Evolutionary conservation across 2,329 filamentous ascomycete genomes (phyloP), one percentile per base, ranked within the genome.

Genomic region (Trichoderma cornu-damae): DNA sequence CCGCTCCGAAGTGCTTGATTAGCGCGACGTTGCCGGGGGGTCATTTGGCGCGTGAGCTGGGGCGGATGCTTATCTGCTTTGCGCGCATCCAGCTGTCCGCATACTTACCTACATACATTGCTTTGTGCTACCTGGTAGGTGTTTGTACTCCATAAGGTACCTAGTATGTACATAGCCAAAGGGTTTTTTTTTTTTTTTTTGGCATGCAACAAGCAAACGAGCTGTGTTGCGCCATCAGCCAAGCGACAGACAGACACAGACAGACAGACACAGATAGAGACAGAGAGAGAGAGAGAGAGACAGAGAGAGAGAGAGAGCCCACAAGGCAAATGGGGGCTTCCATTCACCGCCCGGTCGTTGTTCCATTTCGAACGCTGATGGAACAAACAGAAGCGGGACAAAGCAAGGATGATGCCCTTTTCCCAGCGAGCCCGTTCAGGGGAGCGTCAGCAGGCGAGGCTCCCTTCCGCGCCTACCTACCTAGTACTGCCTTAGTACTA

Each of bases 31-130:
- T 26, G 34, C 40, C 18, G 26, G 44, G 26, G 44, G 53, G 43
- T 47, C 51, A 46, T 32, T 49, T 57, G 53, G 53, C 53, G 53
- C 53, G 53, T 57, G 44, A 57, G 44, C 43, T 49, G 34, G 43
- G 32, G 49, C 16, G 24, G 42, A n/a, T 37, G 51, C 42, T 44
- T 53, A 28, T 2, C 34, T 30, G 28, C n/a, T 24, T 30, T 46
- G 44, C 44, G 44, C 18, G 28, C 28, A 30, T 16, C 20, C 14
- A 46, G 42, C 24, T 30, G 42, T n/a, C n/a, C n/a, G n/a, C n/a
- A n/a, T n/a, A n/a, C n/a, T n/a, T n/a, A n/a, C n/a, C n/a, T n/a
- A n/a, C n/a, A n/a, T n/a, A n/a, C n/a, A n/a, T n/a, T n/a, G n/a
- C n/a, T n/a, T n/a, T n/a, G 26, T 28, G 42, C 42, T 44, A 7